Base-by-base conservation (phyloP, 2,329 filamentous ascomycete genomes). In the Clonostachys byssicola region DNA sequence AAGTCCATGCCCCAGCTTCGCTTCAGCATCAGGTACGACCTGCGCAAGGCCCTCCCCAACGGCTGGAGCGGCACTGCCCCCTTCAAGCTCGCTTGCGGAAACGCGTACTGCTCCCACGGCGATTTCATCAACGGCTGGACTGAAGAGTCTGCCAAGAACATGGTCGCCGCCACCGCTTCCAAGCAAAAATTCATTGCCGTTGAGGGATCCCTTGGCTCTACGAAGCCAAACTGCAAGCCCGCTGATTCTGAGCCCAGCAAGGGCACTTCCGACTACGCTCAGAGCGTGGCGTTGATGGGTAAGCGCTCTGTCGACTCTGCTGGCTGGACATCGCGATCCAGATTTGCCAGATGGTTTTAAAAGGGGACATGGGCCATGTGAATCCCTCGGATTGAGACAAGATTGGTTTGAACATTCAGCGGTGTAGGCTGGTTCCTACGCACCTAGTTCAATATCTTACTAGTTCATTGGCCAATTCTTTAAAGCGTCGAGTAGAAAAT, bases 101-200 rank as follows among this genome's bases (percentile, higher is more conserved):
- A 54, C 33, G 61, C 63, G 0, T 72, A 61, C 54, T 67, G 63
- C 61, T 60, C 55, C 10, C 71, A 73, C 50, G 68, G 71, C 12
- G 71, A 73, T 53, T 73, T 73, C 48, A 70, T 73, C 56, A 73
- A 72, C 41, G 71, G 61, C 12, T 74, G 71, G 71, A 58, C 66
- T 3, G 54, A 56, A 13, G 68, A 73, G 46, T 65, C 62, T 2
- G 67, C 67, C 1, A 59, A 56, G 47, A 69, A 70, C 47, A 71
- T 74, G 70, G 51, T 74, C 12, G 58, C 54, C 33, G 61, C 68
- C 1, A 61, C 52, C 5, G 5, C 39, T n/a, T 30, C 23, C 9
- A 53, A 67, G 44, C 68, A 69, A 55, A 49, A 66, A n/a, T 73
- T 66, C 40, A 51, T 49, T 8, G 49, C 54, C 12, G 64, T 73